phyloP scores from a whole-genome alignment of 1,139 yeast species.

The Geotrichum phurueaensis region DNA sequence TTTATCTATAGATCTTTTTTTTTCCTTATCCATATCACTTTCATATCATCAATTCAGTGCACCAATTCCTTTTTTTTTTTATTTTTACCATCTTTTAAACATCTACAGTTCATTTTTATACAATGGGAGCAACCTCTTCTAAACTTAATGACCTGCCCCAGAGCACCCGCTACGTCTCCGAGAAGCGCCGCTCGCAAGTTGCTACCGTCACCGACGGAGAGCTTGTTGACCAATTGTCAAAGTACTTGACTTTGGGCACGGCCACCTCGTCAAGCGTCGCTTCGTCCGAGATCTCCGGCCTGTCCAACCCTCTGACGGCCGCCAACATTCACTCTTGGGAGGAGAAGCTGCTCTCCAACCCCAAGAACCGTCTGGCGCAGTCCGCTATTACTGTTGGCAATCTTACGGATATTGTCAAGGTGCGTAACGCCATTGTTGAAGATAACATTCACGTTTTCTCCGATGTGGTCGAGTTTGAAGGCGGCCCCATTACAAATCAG shows the following conservation, averaged over 20 bases:
- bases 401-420: constrained; percentile 43
- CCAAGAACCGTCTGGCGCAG: constrained; percentile 54
- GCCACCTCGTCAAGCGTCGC: background rate
- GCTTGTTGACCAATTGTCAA: constrained; percentile 22
- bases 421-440: constrained; percentile 35
- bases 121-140: constrained; percentile 12
- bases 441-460: constrained; percentile 49
- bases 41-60: background rate
- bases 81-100: background rate
- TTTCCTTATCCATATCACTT: background rate
- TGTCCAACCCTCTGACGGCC: constrained; percentile 36
- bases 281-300: constrained; percentile 8
- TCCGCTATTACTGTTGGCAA: constrained; percentile 51
- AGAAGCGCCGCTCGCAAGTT: constrained; percentile 4
- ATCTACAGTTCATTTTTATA: background rate
- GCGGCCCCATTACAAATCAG: constrained; percentile 57
- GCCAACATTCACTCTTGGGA: constrained; percentile 47
- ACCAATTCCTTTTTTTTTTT: background rate
- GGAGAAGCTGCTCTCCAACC: constrained; percentile 42
- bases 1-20: background rate
- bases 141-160: background rate
- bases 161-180: background rate
- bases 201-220: constrained; percentile 12
- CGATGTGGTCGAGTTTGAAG: constrained; percentile 46
- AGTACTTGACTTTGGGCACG: constrained; percentile 21